A percentile compares a stretch with the other conserved stretches of the same genome.
phyloP scores from a whole-genome alignment of 257 asterid species.

The Nicotiana tabacum region DNA sequence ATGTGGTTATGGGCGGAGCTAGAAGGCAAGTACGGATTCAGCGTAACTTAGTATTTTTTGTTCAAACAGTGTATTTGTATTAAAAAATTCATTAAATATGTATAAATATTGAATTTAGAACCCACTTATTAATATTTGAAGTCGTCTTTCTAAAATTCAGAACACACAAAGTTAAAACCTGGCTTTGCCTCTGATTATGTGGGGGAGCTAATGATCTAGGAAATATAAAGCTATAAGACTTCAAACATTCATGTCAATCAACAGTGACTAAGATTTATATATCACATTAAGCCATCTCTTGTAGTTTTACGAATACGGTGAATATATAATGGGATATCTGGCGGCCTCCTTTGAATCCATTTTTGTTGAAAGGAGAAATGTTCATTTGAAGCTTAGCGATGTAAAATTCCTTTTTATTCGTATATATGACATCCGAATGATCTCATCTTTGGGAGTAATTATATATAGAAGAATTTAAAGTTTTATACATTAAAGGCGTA shows the following conservation, averaged over 20 bases:
- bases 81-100: no score
- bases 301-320: not conserved
- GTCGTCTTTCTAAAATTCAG: no score
- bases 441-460: not conserved
- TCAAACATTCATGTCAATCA: not conserved
- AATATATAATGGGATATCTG: not conserved
- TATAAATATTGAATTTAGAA: no score
- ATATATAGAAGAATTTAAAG: no score
- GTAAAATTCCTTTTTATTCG: not conserved
- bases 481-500: no score
- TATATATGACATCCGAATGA: not conserved
- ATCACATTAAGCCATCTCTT: not conserved
- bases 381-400: not conserved
- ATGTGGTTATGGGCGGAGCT: no score
- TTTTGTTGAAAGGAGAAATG: not conserved
- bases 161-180: no score
- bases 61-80: no score
- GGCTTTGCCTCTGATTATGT: not conserved
- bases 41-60: no score
- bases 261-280: no score
- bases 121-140: no score
- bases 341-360: not conserved
- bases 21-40: no score
- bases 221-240: not conserved
- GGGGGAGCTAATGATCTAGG: not conserved